These are phyloP conservation scores for Saccharomycopsis sp. DNA, from an alignment of 805 yeast species.

Conservation along the genomic window DNA sequence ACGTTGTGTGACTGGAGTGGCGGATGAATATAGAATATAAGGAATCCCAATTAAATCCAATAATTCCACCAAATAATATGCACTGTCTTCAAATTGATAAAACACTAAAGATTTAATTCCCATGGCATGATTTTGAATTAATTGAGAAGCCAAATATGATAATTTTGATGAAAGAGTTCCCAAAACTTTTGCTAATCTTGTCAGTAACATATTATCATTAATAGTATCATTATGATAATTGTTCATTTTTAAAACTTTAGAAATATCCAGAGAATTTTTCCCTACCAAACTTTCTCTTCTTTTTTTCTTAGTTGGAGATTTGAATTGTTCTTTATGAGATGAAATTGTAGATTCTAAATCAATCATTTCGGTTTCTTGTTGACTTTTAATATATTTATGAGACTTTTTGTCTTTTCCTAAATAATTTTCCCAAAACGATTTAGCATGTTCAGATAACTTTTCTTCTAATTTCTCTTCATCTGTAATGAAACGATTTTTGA, in stretches of 20 bases:
- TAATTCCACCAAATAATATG: conserved; percentile 55
- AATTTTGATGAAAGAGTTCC: conserved; percentile 60
- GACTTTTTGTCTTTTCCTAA: conserved; percentile 23
- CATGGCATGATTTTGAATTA: conserved; percentile 39
- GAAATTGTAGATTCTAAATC: conserved; percentile 19
- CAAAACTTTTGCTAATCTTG: conserved; percentile 30
- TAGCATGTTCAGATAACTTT: conserved; percentile 28
- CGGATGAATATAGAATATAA: conserved; percentile 56
- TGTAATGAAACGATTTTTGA: conserved; percentile 38
- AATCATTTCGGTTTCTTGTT: conserved; percentile 26
- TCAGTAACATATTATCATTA: background rate
- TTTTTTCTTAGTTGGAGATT: background rate
- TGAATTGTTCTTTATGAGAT: background rate
- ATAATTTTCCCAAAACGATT: conserved; percentile 42
- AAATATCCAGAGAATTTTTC: background rate
- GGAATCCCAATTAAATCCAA: conserved; percentile 50
- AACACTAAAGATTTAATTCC: conserved; percentile 50
- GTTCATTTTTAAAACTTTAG: background rate
- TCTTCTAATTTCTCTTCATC: conserved; percentile 23
- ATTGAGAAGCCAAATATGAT: conserved; percentile 44
- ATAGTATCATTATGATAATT: background rate
- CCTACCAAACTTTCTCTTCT: background rate
- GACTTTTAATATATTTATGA: conserved; percentile 29
- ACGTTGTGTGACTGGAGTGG: conserved; percentile 39
- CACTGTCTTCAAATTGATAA: conserved; percentile 63